phyloP scores from a whole-genome alignment of 345 rosid species.

The Zanthoxylum bungeanum region DNA sequence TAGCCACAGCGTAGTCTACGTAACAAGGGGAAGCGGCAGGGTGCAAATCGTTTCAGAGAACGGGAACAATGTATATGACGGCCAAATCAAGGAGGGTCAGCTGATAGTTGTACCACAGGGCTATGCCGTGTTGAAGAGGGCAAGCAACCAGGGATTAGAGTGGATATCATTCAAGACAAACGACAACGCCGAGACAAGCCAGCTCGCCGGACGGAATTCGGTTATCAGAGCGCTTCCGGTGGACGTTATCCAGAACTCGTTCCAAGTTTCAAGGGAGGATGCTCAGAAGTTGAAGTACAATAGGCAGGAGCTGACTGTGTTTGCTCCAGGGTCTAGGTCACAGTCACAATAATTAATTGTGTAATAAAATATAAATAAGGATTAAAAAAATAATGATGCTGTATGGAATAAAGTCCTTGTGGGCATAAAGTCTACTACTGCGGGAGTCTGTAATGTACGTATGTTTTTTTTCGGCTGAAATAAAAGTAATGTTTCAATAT shows the following conservation, averaged over 20 bases:
- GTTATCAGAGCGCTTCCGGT: constrained; percentile 27
- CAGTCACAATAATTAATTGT: too few relatives aligned
- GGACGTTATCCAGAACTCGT: too few relatives aligned
- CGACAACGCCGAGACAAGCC: constrained; percentile 23
- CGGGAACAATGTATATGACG: constrained; percentile 29
- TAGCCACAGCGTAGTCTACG: too few relatives aligned
- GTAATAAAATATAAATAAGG: too few relatives aligned
- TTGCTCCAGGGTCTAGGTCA: constrained; percentile 6
- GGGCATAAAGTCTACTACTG: too few relatives aligned
- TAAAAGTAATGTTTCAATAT: too few relatives aligned
- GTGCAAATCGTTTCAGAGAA: too few relatives aligned
- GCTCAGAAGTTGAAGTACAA: constrained; percentile 31
- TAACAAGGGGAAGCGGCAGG: too few relatives aligned
- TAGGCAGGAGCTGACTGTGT: constrained; percentile 21
- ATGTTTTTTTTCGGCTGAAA: too few relatives aligned
- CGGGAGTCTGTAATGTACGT: too few relatives aligned
- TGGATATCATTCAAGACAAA: constrained; percentile 41
- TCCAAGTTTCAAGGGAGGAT: constrained; percentile 31
- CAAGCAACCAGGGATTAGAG: constrained; percentile 14
- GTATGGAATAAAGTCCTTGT: too few relatives aligned
- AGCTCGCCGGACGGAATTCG: constrained; percentile 29
- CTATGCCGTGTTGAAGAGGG: constrained; percentile 30
- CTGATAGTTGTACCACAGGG: constrained; percentile 33
- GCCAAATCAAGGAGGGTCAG: constrained; percentile 27
- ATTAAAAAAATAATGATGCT: too few relatives aligned